Evolutionary conservation across 1,284 basidiomycete species (phyloP), one percentile per base, ranked within the genome.

Genomic region (Apiotrichum akiyoshidainum): DNA sequence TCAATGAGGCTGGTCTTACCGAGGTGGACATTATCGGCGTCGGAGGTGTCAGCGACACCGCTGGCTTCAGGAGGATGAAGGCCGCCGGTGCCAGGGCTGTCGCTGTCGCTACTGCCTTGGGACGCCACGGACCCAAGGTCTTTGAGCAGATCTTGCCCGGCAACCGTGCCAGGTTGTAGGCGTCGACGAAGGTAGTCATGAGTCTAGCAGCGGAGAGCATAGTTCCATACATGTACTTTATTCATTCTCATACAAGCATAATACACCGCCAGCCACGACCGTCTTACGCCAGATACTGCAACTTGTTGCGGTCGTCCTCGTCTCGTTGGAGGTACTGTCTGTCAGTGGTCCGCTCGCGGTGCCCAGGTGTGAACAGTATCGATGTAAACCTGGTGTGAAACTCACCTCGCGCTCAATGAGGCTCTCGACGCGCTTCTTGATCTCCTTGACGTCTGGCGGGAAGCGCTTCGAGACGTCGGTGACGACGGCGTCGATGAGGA

Each of bases 351-450:
- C 11, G 11, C 11, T 21, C n/a, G n/a, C 9, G 26, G 7, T 31
- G 26, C 26, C 26, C 26, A 31, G 26, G 26, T 31, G 26, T 31
- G 26, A 31, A 22, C 9, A 10, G 2, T 7, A 12, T 14, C 39
- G 16, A 19, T n/a, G 16, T 39, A 33, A 8, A 44, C 54, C 37
- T 78, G 93, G 95, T 72, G 94, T 92, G 66, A 8, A 42, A 34
- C 46, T 44, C 42, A 56, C 47, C 73, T 95, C 93, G 65, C 85
- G 81, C 66, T 93, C 91, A 53, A 94, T 90, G 62, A 95, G 75
- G 52, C 82, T 83, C 67, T 88, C 87, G 63, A 96, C 85, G 54
- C 90, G 82, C 72, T 85, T 84, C 81, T 95, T 96, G 78, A 96
- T 92, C 72, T 84, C 83, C 63, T 79, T 77, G 26, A 83, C 81